Percentiles rank a stretch among this genome's conserved stretches.
Conservation (phyloP, 176 grass and related monocot species). For the Lolium rigidum region DNA sequence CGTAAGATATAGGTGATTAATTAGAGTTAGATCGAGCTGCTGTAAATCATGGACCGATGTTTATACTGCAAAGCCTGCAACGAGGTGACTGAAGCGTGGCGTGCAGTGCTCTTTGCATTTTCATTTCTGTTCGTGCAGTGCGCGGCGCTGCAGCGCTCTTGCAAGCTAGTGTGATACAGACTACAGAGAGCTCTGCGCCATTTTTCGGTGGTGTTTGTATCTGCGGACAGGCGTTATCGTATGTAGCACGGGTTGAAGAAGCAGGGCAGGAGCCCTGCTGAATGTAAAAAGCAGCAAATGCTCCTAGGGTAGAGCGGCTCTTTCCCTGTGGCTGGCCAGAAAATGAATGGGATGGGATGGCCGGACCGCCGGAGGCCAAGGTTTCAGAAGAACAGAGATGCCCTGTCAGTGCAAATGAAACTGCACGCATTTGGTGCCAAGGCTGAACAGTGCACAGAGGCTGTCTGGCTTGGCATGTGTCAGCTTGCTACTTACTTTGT, state of each 20-base stretch:
- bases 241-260: slow-evolving; percentile 46
- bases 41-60: neutral
- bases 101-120: neutral
- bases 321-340: slow-evolving; percentile 71
- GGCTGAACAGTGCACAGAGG: neutral
- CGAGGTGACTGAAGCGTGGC: slow-evolving; percentile 31
- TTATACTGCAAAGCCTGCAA: neutral
- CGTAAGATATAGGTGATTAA: neutral
- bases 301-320: slow-evolving; percentile 33
- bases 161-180: neutral
- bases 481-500: too few species aligned
- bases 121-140: neutral
- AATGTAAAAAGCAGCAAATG: slow-evolving; percentile 39
- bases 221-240: slow-evolving; percentile 35
- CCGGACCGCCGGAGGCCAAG: slow-evolving; percentile 32
- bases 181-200: too few species aligned
- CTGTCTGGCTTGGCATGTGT: neutral
- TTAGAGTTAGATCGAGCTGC: neutral
- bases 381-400: slow-evolving; percentile 30
- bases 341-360: slow-evolving; percentile 36
- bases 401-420: slow-evolving; percentile 30
- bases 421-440: slow-evolving; percentile 34
- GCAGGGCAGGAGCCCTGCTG: slow-evolving; percentile 35
- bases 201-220: slow-evolving; percentile 32
- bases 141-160: neutral